Evolutionary conservation across 495 filamentous ascomycete genomes (phyloP).

Genomic region (Penicillium flavigenum): DNA sequence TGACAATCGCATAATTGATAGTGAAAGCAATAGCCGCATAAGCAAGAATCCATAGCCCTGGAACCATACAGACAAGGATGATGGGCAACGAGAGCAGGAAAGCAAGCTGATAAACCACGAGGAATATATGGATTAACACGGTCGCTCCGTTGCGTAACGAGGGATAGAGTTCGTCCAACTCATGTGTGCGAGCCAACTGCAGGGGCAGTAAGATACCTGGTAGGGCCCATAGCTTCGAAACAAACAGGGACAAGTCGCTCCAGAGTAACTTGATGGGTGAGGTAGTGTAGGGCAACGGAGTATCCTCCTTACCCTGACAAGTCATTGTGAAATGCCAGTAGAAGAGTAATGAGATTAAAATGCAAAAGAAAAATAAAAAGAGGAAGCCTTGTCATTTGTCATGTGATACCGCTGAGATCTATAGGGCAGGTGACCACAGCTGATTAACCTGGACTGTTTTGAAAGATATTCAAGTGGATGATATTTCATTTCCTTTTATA

Average conservation of each 20-base stretch:
- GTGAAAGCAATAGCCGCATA: constrained; percentile 37
- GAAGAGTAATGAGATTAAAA: not conserved
- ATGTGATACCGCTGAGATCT: not conserved
- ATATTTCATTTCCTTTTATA: too few species aligned
- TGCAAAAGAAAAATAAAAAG: not conserved
- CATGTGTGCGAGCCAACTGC: constrained; percentile 45
- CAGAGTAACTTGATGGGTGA: constrained; percentile 55
- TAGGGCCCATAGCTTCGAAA: constrained; percentile 49
- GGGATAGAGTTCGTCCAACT: constrained; percentile 58
- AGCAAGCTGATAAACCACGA: constrained; percentile 39
- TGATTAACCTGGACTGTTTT: too few species aligned
- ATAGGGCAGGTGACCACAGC: not conserved
- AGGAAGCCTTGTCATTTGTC: not conserved
- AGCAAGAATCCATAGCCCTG: constrained; percentile 52
- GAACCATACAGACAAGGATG: constrained; percentile 41
- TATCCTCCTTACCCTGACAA: constrained; percentile 15
- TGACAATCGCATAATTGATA: constrained; percentile 51
- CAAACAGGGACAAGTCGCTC: constrained; percentile 54
- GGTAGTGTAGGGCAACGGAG: constrained; percentile 55
- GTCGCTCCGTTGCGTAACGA: constrained; percentile 48
- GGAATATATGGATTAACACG: constrained; percentile 50
- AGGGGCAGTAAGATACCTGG: constrained; percentile 55
- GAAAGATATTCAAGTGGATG: too few species aligned
- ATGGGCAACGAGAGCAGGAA: constrained; percentile 49
- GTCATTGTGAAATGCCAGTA: constrained; percentile 12